Percentiles rank a stretch among this genome's conserved stretches.
These are phyloP conservation scores for Circinella minor DNA, from an alignment of 371 early-diverging fungal species.

Conservation along the genomic window DNA sequence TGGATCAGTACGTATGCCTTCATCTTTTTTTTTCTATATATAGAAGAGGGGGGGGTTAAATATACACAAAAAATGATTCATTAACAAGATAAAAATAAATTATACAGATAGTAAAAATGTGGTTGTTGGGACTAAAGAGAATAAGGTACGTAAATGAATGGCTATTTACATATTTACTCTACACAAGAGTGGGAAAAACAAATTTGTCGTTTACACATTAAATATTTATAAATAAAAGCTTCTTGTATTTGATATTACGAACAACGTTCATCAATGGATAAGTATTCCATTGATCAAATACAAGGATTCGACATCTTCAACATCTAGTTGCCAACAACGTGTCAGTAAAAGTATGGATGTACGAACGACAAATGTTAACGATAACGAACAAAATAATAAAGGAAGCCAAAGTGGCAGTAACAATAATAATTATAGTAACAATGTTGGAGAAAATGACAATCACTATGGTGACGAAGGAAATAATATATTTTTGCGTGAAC, in stretches of 20 bases:
- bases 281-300: neutral
- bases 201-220: neutral
- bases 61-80: neutral
- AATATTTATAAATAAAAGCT: slow-evolving; percentile 1
- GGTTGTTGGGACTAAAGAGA: slow-evolving; percentile 70
- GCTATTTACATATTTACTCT: too few relatives aligned
- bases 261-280: neutral
- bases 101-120: slow-evolving; percentile 39
- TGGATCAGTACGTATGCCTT: slow-evolving; percentile 44
- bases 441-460: neutral
- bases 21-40: too few relatives aligned
- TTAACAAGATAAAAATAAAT: neutral
- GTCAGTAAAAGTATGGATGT: neutral
- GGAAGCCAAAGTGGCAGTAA: neutral
- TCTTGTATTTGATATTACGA: slow-evolving; percentile 3
- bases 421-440: neutral
- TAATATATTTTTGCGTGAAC: slow-evolving; percentile 16
- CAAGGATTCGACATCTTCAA: neutral
- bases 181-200: too few relatives aligned
- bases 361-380: slow-evolving; percentile 6
- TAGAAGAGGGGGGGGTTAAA: too few relatives aligned
- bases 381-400: neutral
- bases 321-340: neutral
- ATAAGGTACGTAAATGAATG: slow-evolving; percentile 34
- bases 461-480: neutral